Evolutionary conservation across 441 rosid genomes (phyloP).

Genomic region (Eutrema salsugineum): DNA sequence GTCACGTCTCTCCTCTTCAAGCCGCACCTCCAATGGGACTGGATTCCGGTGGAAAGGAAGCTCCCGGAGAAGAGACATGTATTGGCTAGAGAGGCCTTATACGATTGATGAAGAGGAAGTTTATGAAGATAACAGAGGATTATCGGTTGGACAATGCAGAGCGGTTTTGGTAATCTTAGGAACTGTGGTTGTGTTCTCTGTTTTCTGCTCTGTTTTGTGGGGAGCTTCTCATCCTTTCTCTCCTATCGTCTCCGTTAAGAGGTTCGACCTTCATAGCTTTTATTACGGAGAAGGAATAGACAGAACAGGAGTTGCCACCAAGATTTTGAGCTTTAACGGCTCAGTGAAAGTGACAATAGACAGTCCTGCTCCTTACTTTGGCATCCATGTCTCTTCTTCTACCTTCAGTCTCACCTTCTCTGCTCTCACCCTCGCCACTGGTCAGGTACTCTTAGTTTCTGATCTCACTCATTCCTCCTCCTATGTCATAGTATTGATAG

Average conservation of each 20-base stretch:
- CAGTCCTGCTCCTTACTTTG: constrained; percentile 83
- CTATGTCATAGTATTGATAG: background rate
- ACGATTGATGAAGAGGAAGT: constrained; percentile 62
- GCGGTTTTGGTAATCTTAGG: constrained; percentile 53
- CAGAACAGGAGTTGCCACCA: constrained; percentile 78
- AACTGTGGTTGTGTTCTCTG: constrained; percentile 61
- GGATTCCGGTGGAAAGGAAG: constrained; percentile 32
- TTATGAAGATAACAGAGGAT: constrained; percentile 40
- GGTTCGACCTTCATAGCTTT: constrained; percentile 57
- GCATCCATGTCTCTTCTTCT: constrained; percentile 79
- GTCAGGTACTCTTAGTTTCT: constrained; percentile 46
- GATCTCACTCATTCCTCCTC: background rate
- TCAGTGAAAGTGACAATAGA: constrained; percentile 60
- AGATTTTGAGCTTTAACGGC: constrained; percentile 69
- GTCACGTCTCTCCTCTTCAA: constrained; percentile 83
- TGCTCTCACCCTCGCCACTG: constrained; percentile 66
- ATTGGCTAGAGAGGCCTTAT: constrained; percentile 78
- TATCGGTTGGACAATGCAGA: constrained; percentile 40
- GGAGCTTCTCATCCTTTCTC: constrained; percentile 88
- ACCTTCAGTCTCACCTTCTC: constrained; percentile 69
- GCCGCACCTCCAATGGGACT: constrained; percentile 59
- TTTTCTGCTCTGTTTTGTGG: constrained; percentile 89
- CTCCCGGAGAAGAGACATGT: constrained; percentile 21
- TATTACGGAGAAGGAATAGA: constrained; percentile 85
- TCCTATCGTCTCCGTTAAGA: constrained; percentile 66